Conservation (phyloP, 2,329 filamentous ascomycete genomes). For the Fusarium euwallaceae region DNA sequence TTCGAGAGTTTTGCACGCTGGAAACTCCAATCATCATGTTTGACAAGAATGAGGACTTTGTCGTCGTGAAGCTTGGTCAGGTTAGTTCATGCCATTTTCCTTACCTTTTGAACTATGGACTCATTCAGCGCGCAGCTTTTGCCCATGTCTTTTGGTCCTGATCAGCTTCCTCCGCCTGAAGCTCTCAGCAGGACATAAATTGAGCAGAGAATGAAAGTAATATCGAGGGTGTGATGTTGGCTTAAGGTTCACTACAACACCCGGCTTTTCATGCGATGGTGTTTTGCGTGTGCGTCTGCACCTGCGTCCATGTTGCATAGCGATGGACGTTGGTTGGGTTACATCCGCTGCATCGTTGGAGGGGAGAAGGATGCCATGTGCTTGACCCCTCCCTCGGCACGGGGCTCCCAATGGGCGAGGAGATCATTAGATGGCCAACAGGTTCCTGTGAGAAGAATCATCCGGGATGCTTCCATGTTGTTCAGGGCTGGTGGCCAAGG, state of each 20-base stretch:
- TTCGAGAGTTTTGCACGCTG: slow-evolving; percentile 80
- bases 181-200: slow-evolving; percentile 11
- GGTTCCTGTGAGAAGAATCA: background rate
- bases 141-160: slow-evolving; percentile 77
- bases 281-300: background rate
- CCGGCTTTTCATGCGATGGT: slow-evolving; percentile 2
- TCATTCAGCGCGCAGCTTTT: slow-evolving; percentile 64
- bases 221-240: background rate
- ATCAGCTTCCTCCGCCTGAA: slow-evolving; percentile 63
- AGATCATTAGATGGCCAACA: background rate
- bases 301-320: slow-evolving; percentile 6
- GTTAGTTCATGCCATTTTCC: slow-evolving; percentile 54
- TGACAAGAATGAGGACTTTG: slow-evolving; percentile 80
- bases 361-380: background rate
- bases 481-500: background rate
- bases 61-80: slow-evolving; percentile 78
- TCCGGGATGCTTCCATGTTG: background rate
- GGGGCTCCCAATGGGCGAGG: slow-evolving; percentile 23
- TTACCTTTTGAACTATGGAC: background rate
- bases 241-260: background rate
- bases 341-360: slow-evolving; percentile 7
- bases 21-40: slow-evolving; percentile 90
- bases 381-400: background rate
- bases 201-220: background rate
- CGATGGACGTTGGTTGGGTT: slow-evolving; percentile 10